phyloP scores from a whole-genome alignment of 805 yeast genomes.

The Yamadazyma olivae region DNA sequence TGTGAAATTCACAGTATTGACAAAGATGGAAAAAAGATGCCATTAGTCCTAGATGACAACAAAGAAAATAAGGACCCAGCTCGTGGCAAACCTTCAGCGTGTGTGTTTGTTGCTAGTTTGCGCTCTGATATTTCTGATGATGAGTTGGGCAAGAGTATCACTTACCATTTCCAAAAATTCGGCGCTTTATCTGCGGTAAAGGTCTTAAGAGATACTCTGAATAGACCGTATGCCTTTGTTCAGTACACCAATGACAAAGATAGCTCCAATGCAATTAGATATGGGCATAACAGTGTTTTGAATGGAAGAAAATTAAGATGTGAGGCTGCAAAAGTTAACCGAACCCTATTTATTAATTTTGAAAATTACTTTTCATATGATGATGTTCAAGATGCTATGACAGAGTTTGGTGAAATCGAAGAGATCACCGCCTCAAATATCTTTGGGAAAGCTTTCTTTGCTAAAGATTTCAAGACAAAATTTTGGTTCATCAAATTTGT shows the following conservation, averaged over 20 bases:
- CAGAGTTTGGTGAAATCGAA: conserved; percentile 74
- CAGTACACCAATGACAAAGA: conserved; percentile 73
- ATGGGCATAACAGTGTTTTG: conserved; percentile 66
- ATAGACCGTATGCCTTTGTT: conserved; percentile 89
- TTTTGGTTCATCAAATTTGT: conserved; percentile 78
- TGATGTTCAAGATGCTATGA: conserved; percentile 38
- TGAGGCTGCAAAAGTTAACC: conserved; percentile 87
- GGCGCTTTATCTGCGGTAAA: conserved; percentile 73
- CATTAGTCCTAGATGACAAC: too few species aligned
- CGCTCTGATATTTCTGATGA: conserved; percentile 66
- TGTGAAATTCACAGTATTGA: too few species aligned
- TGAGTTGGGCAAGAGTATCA: conserved; percentile 65
- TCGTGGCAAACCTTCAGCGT: conserved; percentile 75
- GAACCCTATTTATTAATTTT: conserved; percentile 67
- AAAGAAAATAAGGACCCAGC: conserved; percentile 10
- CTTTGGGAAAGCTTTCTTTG: conserved; percentile 22
- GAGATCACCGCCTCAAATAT: conserved; percentile 46
- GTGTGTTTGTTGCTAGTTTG: conserved; percentile 85
- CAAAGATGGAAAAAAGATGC: too few species aligned
- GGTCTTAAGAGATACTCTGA: conserved; percentile 75
- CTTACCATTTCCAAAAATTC: conserved; percentile 64
- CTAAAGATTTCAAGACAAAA: conserved; percentile 19
- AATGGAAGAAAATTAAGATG: conserved; percentile 80
- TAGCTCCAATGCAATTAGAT: conserved; percentile 61
- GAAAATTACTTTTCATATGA: conserved; percentile 18